Conservation (phyloP, 768 basidiomycete genomes). For the Fibroporia radiculosa region DNA sequence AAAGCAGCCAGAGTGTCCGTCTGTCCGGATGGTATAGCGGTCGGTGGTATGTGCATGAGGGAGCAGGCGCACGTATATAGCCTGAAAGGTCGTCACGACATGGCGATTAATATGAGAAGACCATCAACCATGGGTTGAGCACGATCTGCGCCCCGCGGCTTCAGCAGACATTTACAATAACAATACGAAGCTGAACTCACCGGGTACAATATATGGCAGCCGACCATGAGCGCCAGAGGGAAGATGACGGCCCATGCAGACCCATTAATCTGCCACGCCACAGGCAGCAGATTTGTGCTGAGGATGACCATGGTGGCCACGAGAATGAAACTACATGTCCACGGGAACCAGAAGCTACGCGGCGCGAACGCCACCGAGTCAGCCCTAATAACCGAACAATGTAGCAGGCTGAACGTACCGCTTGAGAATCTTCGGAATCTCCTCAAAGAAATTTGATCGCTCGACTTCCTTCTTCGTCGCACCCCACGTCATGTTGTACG, state of each 20-base stretch:
- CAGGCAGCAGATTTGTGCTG: conserved; percentile 43
- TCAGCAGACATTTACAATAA: conserved; percentile 1
- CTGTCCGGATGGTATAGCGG: background rate
- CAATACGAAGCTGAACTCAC: conserved; percentile 32
- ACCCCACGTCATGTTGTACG: conserved; percentile 73
- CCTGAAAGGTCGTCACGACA: background rate
- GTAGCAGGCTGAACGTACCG: conserved; percentile 25
- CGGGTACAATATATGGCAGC: conserved; percentile 70
- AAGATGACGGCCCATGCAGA: conserved; percentile 66
- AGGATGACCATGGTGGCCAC: conserved; percentile 56
- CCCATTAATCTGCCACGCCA: conserved; percentile 56
- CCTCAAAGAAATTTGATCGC: conserved; percentile 84
- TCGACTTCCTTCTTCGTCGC: conserved; percentile 83
- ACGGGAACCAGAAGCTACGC: conserved; percentile 52
- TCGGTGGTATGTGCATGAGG: conserved; percentile 1
- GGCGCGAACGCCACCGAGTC: background rate
- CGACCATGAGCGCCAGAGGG: conserved; percentile 59
- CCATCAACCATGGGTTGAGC: conserved; percentile 86
- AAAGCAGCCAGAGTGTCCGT: conserved; percentile 1
- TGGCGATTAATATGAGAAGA: conserved; percentile 50
- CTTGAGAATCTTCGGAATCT: conserved; percentile 77
- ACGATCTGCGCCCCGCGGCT: conserved; percentile 43
- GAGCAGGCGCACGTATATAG: background rate
- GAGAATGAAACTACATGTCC: conserved; percentile 44
- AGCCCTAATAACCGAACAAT: background rate